phyloP scores from a whole-genome alignment of 805 yeast genomes.

The Candida nanaspora region DNA sequence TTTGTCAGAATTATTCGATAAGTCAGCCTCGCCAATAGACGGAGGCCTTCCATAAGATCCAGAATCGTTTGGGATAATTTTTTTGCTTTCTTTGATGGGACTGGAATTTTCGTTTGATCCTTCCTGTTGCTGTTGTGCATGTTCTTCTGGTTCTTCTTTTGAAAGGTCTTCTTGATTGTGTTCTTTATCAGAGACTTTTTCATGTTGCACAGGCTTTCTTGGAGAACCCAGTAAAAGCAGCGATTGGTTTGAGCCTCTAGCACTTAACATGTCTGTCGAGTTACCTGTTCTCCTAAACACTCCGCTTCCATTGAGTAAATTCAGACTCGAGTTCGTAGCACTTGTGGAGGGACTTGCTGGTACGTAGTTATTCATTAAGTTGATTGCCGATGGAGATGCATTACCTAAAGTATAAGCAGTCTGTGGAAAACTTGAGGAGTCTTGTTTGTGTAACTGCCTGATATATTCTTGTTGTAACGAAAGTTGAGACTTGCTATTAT shows the following conservation, averaged over 20 bases:
- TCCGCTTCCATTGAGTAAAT: constrained; percentile 6
- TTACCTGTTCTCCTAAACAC: not conserved
- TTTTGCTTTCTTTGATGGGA: too few species aligned
- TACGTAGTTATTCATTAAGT: constrained; percentile 19
- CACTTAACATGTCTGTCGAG: constrained; percentile 3
- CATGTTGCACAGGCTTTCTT: not conserved
- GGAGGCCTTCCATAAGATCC: not conserved
- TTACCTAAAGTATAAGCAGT: constrained; percentile 16
- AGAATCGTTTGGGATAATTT: too few species aligned
- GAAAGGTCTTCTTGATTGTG: too few species aligned
- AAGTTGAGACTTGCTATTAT: constrained; percentile 6
- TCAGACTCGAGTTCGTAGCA: constrained; percentile 13
- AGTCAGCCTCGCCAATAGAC: not conserved
- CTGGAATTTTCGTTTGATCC: too few species aligned
- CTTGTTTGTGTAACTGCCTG: constrained; percentile 21
- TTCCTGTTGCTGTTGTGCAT: too few species aligned
- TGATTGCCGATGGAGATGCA: constrained; percentile 22
- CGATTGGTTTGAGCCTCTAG: constrained; percentile 12
- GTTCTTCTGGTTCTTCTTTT: too few species aligned
- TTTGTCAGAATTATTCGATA: not conserved
- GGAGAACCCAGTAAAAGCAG: constrained; percentile 3
- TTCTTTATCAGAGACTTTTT: not conserved
- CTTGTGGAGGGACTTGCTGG: constrained; percentile 7
- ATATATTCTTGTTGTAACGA: constrained; percentile 18
- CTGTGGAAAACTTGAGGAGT: constrained; percentile 25